Percentiles rank a stretch among this genome's conserved stretches.
Evolutionary conservation across 2,329 filamentous ascomycete species (phyloP).

Genomic region (Tricladium varicosporioides): DNA sequence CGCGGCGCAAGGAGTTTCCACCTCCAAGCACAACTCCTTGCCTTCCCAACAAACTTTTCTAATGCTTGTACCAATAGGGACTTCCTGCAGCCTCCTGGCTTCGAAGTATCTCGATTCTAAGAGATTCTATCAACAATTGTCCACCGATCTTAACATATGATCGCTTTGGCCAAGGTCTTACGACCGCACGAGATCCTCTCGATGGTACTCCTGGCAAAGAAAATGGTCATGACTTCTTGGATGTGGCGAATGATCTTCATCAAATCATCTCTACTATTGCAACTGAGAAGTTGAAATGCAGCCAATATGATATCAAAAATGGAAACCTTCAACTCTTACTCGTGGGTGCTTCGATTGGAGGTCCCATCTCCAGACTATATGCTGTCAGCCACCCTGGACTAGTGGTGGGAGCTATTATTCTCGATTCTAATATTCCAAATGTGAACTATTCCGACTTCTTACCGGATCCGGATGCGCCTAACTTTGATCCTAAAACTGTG

Average conservation of each 20-base stretch:
- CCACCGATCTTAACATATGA: slow-evolving; percentile 36
- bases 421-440: slow-evolving; percentile 36
- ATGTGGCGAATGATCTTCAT: slow-evolving; percentile 31
- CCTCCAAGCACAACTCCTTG: background rate
- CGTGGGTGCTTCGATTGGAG: slow-evolving; percentile 34
- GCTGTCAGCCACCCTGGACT: slow-evolving; percentile 28
- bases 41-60: background rate
- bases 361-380: slow-evolving; percentile 33
- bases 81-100: slow-evolving; percentile 32
- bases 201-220: slow-evolving; percentile 24
- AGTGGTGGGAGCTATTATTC: slow-evolving; percentile 31
- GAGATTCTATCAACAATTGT: slow-evolving; percentile 14
- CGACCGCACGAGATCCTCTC: slow-evolving; percentile 25
- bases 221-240: slow-evolving; percentile 31
- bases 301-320: slow-evolving; percentile 1
- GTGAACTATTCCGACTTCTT: slow-evolving; percentile 31
- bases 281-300: slow-evolving; percentile 13
- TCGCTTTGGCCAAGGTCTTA: slow-evolving; percentile 29
- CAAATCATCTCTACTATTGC: slow-evolving; percentile 28
- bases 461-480: slow-evolving; percentile 29
- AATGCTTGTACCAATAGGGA: slow-evolving; percentile 11
- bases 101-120: slow-evolving; percentile 28
- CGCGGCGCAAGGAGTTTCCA: background rate
- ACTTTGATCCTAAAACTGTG: slow-evolving; percentile 27
- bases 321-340: slow-evolving; percentile 27